Conservation (phyloP, 768 basidiomycete species). For the Leccinum obscurum region DNA sequence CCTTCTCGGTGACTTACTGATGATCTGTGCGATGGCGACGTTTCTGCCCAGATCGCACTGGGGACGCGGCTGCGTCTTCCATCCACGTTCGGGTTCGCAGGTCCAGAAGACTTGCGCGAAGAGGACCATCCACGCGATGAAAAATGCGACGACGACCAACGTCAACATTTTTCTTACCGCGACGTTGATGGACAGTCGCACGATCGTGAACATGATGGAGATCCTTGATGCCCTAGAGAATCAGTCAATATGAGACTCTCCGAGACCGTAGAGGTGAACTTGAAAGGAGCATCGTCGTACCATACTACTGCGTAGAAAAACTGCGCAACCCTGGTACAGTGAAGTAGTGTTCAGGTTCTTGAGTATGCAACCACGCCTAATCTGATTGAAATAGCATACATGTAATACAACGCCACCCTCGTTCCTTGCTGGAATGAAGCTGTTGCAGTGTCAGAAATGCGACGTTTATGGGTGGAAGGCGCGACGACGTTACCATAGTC, state of each 20-base stretch:
- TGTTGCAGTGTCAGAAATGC: not conserved
- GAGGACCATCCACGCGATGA: slow-evolving; percentile 5
- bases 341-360: not conserved
- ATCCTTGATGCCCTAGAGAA: not conserved
- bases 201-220: slow-evolving; percentile 8
- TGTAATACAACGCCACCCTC: slow-evolving; percentile 2
- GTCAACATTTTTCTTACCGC: not conserved
- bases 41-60: not conserved
- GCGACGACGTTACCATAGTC: not conserved
- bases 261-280: not conserved
- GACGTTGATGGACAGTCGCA: not conserved
- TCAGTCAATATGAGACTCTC: not conserved
- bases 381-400: not conserved
- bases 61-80: slow-evolving; percentile 1
- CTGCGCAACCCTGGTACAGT: not conserved
- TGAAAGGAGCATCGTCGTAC: not conserved
- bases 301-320: slow-evolving; percentile 9
- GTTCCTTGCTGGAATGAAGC: slow-evolving; percentile 1
- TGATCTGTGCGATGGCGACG: not conserved
- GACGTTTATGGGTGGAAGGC: not conserved
- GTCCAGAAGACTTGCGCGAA: slow-evolving; percentile 7
- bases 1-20: not conserved
- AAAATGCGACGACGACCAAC: not conserved
- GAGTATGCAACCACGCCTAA: not conserved
- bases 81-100: slow-evolving; percentile 5